A percentile compares a stretch with the other conserved stretches of the same genome.
These are phyloP conservation scores for Mycocentrospora acerina DNA, from an alignment of 2,329 filamentous ascomycete genomes.

Conservation along the genomic window DNA sequence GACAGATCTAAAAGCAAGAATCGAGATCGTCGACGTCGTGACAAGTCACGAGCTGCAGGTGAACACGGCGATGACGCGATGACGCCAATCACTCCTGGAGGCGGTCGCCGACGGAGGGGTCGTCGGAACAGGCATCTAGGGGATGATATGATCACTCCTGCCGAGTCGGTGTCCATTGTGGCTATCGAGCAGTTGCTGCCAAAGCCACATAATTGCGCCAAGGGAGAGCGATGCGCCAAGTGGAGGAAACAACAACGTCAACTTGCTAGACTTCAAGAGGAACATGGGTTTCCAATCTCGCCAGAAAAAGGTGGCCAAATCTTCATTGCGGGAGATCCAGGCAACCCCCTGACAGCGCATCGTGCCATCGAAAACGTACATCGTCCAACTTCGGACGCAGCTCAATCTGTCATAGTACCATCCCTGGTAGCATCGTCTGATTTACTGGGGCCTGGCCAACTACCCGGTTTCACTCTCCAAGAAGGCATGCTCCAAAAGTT, in stretches of 20 bases:
- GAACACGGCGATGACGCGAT: slow-evolving; percentile 22
- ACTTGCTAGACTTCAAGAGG: slow-evolving; percentile 71
- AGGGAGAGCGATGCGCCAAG: slow-evolving; percentile 82
- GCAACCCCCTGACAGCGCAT: slow-evolving; percentile 67
- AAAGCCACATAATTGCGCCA: slow-evolving; percentile 79
- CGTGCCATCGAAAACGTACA: slow-evolving; percentile 57
- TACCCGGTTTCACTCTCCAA: slow-evolving; percentile 68
- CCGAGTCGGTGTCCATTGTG: slow-evolving; percentile 86
- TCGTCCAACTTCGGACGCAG: slow-evolving; percentile 71
- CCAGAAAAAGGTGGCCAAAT: slow-evolving; percentile 66
- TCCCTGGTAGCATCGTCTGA: slow-evolving; percentile 92
- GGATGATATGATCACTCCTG: slow-evolving; percentile 71
- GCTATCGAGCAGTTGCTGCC: slow-evolving; percentile 88
- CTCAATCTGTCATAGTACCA: slow-evolving; percentile 50
- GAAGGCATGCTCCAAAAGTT: slow-evolving; percentile 65
- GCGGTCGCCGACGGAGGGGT: slow-evolving; percentile 20
- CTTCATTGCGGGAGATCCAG: slow-evolving; percentile 75
- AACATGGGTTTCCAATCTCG: slow-evolving; percentile 66
- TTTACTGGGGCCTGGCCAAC: slow-evolving; percentile 70
- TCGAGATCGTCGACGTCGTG: slow-evolving; percentile 29
- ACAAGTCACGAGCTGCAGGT: slow-evolving; percentile 25
- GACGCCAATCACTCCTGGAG: slow-evolving; percentile 36
- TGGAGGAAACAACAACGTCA: slow-evolving; percentile 78
- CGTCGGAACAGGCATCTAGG: slow-evolving; percentile 41
- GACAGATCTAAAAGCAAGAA: slow-evolving; percentile 41